phyloP scores from a whole-genome alignment of 495 filamentous ascomycete genomes.

The Neurospora discreta region DNA sequence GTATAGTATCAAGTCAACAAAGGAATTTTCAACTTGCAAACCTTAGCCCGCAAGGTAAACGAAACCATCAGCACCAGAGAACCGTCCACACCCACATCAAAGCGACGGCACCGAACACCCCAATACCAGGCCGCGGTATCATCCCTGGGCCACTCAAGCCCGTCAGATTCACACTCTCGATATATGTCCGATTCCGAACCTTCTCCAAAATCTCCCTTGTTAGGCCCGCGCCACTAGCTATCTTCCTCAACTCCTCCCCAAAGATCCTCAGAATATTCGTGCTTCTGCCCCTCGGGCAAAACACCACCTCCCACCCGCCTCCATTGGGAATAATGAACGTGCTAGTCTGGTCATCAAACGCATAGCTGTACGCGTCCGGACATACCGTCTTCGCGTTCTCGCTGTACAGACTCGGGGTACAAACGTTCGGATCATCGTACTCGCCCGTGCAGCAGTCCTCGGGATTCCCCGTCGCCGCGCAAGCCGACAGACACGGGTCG shows the following conservation, averaged over 20 bases:
- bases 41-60: not conserved
- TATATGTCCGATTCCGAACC: slow-evolving; percentile 19
- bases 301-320: slow-evolving; percentile 63
- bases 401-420: slow-evolving; percentile 52
- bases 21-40: not conserved
- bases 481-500: slow-evolving; percentile 61
- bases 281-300: slow-evolving; percentile 60
- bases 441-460: slow-evolving; percentile 60
- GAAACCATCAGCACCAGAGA: not conserved
- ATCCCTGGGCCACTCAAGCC: not conserved
- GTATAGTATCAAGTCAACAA: not conserved
- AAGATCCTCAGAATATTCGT: slow-evolving; percentile 53
- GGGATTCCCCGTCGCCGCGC: slow-evolving; percentile 45
- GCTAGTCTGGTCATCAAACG: slow-evolving; percentile 61
- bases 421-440: slow-evolving; percentile 44
- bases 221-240: slow-evolving; percentile 17
- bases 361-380: slow-evolving; percentile 74
- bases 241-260: slow-evolving; percentile 26
- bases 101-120: not conserved
- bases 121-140: not conserved
- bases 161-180: slow-evolving; percentile 1
- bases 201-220: slow-evolving; percentile 1
- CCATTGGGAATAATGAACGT: slow-evolving; percentile 68
- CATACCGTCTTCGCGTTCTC: slow-evolving; percentile 57
- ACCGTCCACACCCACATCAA: not conserved